phyloP scores from a whole-genome alignment of 148 eudicot species.

The Cornus florida region DNA sequence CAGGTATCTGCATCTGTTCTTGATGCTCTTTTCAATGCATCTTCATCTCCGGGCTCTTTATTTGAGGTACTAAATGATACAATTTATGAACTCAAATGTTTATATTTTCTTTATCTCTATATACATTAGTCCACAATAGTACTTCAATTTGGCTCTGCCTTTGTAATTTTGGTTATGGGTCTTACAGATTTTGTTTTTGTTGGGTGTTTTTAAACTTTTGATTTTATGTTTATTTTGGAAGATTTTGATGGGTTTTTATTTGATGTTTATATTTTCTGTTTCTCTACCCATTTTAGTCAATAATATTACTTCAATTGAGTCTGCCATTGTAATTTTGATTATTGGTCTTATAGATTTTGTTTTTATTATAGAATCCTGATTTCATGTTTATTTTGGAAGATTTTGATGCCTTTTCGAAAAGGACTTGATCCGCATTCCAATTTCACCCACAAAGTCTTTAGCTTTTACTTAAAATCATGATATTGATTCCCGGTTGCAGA shows the following conservation, averaged over 20 bases:
- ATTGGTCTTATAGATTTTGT: not conserved
- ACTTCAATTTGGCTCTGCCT: not conserved
- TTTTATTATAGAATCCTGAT: not conserved
- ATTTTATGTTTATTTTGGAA: not conserved
- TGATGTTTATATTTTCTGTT: too few species aligned
- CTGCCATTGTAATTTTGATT: not conserved
- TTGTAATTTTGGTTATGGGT: not conserved
- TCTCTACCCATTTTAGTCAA: not conserved
- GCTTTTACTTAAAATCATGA: not conserved
- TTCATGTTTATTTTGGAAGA: not conserved
- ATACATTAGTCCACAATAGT: not conserved
- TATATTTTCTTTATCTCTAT: not conserved
- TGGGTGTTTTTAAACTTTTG: too few species aligned
- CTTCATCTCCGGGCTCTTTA: conserved; percentile 52
- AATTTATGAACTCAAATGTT: not conserved
- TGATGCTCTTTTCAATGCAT: conserved; percentile 78
- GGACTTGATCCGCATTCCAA: not conserved
- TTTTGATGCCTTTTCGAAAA: not conserved
- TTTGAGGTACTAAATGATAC: conserved; percentile 52
- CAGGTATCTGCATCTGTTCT: conserved; percentile 82
- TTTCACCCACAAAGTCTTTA: not conserved
- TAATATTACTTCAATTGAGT: not conserved
- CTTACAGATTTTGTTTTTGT: not conserved
- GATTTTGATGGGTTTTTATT: not conserved
- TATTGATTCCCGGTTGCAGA: too few species aligned